Conservation (phyloP, 768 basidiomycete genomes). For the Mycena rebaudengoi region DNA sequence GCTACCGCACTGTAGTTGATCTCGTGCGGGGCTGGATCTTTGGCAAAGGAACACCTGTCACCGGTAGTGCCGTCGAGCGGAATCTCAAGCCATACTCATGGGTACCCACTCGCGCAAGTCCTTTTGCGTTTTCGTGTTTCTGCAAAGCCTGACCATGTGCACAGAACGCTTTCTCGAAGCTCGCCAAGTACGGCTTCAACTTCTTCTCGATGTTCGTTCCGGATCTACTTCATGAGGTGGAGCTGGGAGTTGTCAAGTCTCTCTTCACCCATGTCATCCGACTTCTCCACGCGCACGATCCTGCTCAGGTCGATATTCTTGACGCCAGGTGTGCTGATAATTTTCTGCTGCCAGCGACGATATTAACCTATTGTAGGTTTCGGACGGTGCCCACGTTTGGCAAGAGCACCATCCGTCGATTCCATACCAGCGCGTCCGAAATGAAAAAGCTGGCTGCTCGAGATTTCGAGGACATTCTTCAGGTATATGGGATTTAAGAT, state of each 20-base stretch:
- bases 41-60: conserved; percentile 12
- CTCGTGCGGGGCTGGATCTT: conserved; percentile 24
- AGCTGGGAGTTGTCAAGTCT: conserved; percentile 38
- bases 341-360: not conserved
- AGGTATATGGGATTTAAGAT: conserved; percentile 37
- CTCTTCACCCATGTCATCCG: conserved; percentile 36
- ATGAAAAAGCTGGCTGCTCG: conserved; percentile 45
- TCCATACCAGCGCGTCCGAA: conserved; percentile 41
- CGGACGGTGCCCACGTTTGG: conserved; percentile 38
- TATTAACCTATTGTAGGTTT: conserved; percentile 35
- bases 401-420: conserved; percentile 41
- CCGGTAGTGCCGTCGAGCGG: conserved; percentile 2
- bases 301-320: too few species aligned
- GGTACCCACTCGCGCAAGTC: conserved; percentile 30
- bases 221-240: conserved; percentile 39
- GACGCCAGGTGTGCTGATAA: too few species aligned
- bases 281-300: conserved; percentile 26
- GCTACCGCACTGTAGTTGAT: not conserved
- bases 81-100: conserved; percentile 27
- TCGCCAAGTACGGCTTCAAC: conserved; percentile 21
- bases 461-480: conserved; percentile 52
- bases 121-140: not conserved
- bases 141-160: not conserved
- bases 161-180: conserved; percentile 36
- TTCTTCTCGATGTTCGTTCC: conserved; percentile 29